A percentile compares a stretch with the other conserved stretches of the same genome.
phyloP scores from a whole-genome alignment of 2,329 filamentous ascomycete genomes.

The Microsporum ferrugineum region DNA sequence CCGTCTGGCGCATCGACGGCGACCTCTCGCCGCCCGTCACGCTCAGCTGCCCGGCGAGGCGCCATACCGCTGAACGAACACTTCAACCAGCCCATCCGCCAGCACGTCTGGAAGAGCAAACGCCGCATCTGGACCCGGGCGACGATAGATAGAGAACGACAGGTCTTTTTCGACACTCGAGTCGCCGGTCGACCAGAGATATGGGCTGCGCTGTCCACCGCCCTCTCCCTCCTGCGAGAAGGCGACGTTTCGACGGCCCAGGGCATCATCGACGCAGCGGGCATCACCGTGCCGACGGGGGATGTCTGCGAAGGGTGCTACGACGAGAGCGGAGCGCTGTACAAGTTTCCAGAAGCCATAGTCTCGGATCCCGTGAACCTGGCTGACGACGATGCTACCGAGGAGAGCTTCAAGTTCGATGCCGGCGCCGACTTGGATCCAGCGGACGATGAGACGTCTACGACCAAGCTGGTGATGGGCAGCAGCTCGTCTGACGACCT shows the following conservation, averaged over 20 bases:
- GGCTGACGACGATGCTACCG: conserved; percentile 9
- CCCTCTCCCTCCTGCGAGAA: conserved; percentile 56
- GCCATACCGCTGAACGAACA: conserved; percentile 40
- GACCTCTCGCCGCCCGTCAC: conserved; percentile 5
- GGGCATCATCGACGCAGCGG: conserved; percentile 65
- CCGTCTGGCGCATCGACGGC: conserved; percentile 11
- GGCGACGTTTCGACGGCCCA: conserved; percentile 59
- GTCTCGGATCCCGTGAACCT: conserved; percentile 49
- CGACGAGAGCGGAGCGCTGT: conserved; percentile 58
- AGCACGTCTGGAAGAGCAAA: conserved; percentile 54
- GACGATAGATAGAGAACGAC: conserved; percentile 58
- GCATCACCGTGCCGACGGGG: conserved; percentile 62
- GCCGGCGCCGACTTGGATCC: conserved; percentile 16
- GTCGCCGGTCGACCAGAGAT: conserved; percentile 66
- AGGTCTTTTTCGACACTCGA: conserved; percentile 81
- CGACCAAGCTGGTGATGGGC: conserved; percentile 26
- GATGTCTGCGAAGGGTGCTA: conserved; percentile 61
- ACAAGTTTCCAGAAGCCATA: conserved; percentile 56
- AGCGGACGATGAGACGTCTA: conserved; percentile 16
- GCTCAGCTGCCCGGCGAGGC: conserved; percentile 11
- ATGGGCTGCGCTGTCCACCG: conserved; percentile 64
- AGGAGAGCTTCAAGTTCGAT: conserved; percentile 16
- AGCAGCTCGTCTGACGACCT: conserved; percentile 31
- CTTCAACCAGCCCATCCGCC: conserved; percentile 57
- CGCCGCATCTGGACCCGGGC: conserved; percentile 57